These are phyloP conservation scores for Beauveria sp. DNA, from an alignment of 2,329 filamentous ascomycete genomes.

Conservation along the genomic window DNA sequence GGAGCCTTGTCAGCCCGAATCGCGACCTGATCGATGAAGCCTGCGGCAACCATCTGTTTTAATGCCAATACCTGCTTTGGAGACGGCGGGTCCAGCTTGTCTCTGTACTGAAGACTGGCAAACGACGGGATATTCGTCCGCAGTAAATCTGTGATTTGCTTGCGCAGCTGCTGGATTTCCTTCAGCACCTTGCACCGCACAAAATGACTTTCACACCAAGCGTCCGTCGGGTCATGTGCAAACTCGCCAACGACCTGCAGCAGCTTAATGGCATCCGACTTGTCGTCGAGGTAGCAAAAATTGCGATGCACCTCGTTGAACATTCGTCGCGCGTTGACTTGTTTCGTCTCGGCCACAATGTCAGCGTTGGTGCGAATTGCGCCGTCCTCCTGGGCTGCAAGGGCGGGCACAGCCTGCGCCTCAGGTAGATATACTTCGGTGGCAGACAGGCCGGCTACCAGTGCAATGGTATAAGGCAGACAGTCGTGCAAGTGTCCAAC, in stretches of 20 bases:
- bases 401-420: slow-evolving; percentile 60
- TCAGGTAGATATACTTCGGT: slow-evolving; percentile 83
- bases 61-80: slow-evolving; percentile 68
- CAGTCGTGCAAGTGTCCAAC: slow-evolving; percentile 78
- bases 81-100: slow-evolving; percentile 51
- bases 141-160: slow-evolving; percentile 76
- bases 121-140: slow-evolving; percentile 64
- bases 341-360: slow-evolving; percentile 61
- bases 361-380: slow-evolving; percentile 57
- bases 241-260: slow-evolving; percentile 85
- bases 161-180: slow-evolving; percentile 76
- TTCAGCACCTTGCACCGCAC: slow-evolving; percentile 79
- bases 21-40: slow-evolving; percentile 90
- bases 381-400: slow-evolving; percentile 38
- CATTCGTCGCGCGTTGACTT: slow-evolving; percentile 52
- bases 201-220: slow-evolving; percentile 77
- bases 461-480: slow-evolving; percentile 74
- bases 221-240: slow-evolving; percentile 61
- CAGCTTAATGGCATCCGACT: slow-evolving; percentile 82
- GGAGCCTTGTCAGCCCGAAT: slow-evolving; percentile 85
- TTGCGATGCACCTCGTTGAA: slow-evolving; percentile 68
- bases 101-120: slow-evolving; percentile 47
- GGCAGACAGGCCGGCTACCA: slow-evolving; percentile 83
- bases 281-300: slow-evolving; percentile 74
- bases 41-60: slow-evolving; percentile 85